These are phyloP conservation scores for Elsinoe perseae DNA, from an alignment of 2,329 filamentous ascomycete genomes.

Conservation along the genomic window DNA sequence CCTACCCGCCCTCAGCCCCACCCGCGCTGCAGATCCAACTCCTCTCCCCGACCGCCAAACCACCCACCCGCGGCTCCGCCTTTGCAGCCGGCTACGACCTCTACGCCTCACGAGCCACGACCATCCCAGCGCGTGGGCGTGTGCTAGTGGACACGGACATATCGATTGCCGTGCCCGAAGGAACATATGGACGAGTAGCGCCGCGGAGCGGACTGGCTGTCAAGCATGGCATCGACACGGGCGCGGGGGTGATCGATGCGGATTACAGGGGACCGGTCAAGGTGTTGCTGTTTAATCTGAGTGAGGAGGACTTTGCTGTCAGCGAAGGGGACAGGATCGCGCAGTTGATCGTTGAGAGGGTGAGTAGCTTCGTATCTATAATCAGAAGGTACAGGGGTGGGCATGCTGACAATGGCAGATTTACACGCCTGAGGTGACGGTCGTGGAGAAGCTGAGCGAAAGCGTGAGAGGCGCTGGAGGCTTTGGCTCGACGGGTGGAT, in stretches of 20 bases:
- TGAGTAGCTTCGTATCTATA: constrained; percentile 28
- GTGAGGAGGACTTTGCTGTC: constrained; percentile 70
- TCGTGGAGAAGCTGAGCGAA: constrained; percentile 80
- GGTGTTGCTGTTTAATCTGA: constrained; percentile 90
- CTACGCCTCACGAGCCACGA: constrained; percentile 64
- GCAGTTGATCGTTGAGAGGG: constrained; percentile 84
- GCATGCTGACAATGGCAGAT: constrained; percentile 47
- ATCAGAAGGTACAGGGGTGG: too few relatives aligned
- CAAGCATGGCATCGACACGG: constrained; percentile 94
- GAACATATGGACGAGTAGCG: constrained; percentile 85
- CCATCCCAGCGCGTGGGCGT: constrained; percentile 75
- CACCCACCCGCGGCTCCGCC: constrained; percentile 80
- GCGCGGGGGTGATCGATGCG: constrained; percentile 93
- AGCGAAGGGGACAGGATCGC: constrained; percentile 84
- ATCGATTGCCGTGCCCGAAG: constrained; percentile 78
- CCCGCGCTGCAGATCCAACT: constrained; percentile 70
- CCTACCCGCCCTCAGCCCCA: constrained; percentile 45
- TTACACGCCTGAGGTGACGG: constrained; percentile 83
- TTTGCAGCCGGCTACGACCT: constrained; percentile 92
- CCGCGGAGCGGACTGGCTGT: constrained; percentile 83
- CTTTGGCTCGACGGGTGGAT: constrained; percentile 75
- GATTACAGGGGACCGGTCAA: constrained; percentile 94
- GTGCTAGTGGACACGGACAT: constrained; percentile 85
- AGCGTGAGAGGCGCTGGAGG: constrained; percentile 85
- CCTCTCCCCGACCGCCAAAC: constrained; percentile 66